phyloP scores from a whole-genome alignment of 345 rosid genomes.

The Orychophragmus violaceus region DNA sequence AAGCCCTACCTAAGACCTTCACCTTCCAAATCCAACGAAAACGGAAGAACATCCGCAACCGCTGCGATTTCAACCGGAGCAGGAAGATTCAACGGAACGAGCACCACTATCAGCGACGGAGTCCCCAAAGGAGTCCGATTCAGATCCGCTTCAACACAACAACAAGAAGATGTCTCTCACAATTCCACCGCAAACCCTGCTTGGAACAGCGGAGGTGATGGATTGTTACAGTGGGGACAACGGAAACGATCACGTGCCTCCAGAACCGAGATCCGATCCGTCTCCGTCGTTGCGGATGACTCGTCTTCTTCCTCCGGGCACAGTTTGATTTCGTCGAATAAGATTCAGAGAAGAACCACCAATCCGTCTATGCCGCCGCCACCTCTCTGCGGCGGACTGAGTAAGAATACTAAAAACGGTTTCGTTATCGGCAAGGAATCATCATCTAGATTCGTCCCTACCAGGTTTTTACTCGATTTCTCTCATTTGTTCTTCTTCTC shows the following conservation, averaged over 20 bases:
- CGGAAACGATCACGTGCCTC: too few relatives aligned
- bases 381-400: background rate
- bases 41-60: background rate
- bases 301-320: conserved; percentile 27
- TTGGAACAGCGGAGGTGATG: conserved; percentile 12
- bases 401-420: conserved; percentile 24
- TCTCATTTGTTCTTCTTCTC: background rate
- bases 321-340: background rate
- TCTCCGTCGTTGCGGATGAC: conserved; percentile 24
- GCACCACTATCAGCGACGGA: conserved; percentile 20
- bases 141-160: conserved; percentile 24
- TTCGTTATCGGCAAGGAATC: conserved; percentile 30
- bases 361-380: conserved; percentile 24
- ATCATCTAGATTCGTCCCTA: conserved; percentile 30
- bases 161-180: conserved; percentile 19
- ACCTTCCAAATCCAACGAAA: conserved; percentile 23
- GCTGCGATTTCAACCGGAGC: background rate
- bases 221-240: conserved; percentile 61
- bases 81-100: background rate
- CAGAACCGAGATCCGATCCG: conserved; percentile 41
- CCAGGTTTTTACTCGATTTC: conserved; percentile 32
- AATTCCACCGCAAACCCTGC: background rate
- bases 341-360: conserved; percentile 1
- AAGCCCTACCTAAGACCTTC: conserved; percentile 36
- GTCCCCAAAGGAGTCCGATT: conserved; percentile 26